Conservation (phyloP, 2,329 filamentous ascomycete genomes). For the Rutstroemia sp. region DNA sequence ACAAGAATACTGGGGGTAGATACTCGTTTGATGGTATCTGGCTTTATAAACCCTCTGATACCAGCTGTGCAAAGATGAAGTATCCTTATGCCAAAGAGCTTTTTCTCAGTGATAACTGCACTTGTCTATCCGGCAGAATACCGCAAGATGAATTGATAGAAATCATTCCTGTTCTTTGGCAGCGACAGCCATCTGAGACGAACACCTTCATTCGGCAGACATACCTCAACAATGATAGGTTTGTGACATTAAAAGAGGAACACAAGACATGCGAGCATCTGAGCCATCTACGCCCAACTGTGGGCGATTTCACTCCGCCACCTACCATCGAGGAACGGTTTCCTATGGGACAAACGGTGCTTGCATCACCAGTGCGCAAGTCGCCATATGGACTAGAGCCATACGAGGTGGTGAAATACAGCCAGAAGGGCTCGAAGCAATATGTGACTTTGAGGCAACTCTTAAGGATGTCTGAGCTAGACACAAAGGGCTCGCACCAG, state of each 20-base stretch:
- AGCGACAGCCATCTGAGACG: slow-evolving; percentile 36
- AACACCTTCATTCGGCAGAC: slow-evolving; percentile 66
- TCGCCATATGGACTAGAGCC: slow-evolving; percentile 44
- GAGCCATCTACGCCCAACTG: slow-evolving; percentile 4
- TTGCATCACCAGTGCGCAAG: slow-evolving; percentile 34
- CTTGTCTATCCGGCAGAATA: slow-evolving; percentile 46
- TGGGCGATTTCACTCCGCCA: background rate
- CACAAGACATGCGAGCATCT: slow-evolving; percentile 49
- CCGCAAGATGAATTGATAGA: slow-evolving; percentile 47
- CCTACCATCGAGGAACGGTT: slow-evolving; percentile 29
- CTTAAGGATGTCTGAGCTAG: slow-evolving; percentile 38
- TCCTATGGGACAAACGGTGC: slow-evolving; percentile 50
- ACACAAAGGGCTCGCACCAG: slow-evolving; percentile 16
- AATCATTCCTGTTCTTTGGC: slow-evolving; percentile 52
- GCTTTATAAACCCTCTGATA: slow-evolving; percentile 67
- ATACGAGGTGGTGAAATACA: slow-evolving; percentile 45
- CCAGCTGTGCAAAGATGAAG: slow-evolving; percentile 56
- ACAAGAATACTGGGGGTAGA: slow-evolving; percentile 30
- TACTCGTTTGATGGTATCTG: slow-evolving; percentile 58
- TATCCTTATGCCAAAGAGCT: slow-evolving; percentile 69
- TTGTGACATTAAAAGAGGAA: slow-evolving; percentile 46
- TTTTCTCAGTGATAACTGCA: slow-evolving; percentile 71
- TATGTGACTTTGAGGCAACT: slow-evolving; percentile 44
- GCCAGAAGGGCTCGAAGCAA: slow-evolving; percentile 21
- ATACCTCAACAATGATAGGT: slow-evolving; percentile 54